Evolutionary conservation across 352 stramenopile genomes (phyloP).

Genomic region (Phytophthora sp.): DNA sequence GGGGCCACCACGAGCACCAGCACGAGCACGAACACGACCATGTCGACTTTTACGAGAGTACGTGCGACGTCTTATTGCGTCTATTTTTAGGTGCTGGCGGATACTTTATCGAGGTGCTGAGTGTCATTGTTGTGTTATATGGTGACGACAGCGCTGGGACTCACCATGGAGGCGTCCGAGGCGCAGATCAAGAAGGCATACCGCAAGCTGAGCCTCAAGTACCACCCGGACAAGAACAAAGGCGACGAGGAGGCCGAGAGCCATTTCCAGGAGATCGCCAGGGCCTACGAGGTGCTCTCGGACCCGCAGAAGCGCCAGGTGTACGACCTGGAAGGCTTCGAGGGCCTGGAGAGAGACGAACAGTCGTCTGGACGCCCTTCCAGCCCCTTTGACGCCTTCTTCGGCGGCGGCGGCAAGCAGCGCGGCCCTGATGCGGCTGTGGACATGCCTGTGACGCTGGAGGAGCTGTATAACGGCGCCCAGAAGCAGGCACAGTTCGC

Average conservation of each 20-base stretch:
- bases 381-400: constrained; percentile 84
- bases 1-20: constrained; percentile 50
- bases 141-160: constrained; percentile 50
- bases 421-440: constrained; percentile 79
- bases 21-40: constrained; percentile 61
- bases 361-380: constrained; percentile 51
- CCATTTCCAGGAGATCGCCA: constrained; percentile 91
- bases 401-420: constrained; percentile 74
- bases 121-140: neutral
- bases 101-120: constrained; percentile 5
- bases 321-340: constrained; percentile 93
- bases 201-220: constrained; percentile 95
- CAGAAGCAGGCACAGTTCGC: constrained; percentile 74
- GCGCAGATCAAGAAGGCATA: constrained; percentile 96
- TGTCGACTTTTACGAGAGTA: constrained; percentile 82
- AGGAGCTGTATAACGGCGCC: constrained; percentile 88
- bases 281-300: constrained; percentile 92
- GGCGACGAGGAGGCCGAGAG: constrained; percentile 79
- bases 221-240: constrained; percentile 94
- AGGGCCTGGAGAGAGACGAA: constrained; percentile 82
- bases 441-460: constrained; percentile 79
- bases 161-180: constrained; percentile 86
- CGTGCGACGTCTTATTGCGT: neutral
- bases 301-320: constrained; percentile 90
- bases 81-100: neutral